Evolutionary conservation across 306 rosid species (phyloP), one percentile per base, ranked within the genome.

Genomic region (Malus sylvestris): DNA sequence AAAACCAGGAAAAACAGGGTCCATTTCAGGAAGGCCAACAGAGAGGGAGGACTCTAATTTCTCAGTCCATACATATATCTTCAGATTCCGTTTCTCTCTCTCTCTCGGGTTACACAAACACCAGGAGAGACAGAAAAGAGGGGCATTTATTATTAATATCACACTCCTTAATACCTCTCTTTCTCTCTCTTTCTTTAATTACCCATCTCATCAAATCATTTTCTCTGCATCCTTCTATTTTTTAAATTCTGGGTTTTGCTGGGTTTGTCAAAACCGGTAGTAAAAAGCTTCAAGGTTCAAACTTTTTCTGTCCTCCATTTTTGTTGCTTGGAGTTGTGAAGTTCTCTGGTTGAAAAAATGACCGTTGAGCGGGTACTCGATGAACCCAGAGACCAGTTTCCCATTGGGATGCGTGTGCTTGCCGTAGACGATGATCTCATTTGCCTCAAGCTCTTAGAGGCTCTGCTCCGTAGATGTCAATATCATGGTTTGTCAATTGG

Each of bases 371-470:
- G 65, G 22, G 72, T 57, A 52, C 72, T 59, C 69, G 91, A 83
- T 16, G 97, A 90, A 70, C 83, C 89, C 60, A 70, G 79, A 70
- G 91, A 86, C 44, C 86, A 85, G 40, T 96, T 96, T 74, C 99
- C 99, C 16, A 61, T 84, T 42, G 99, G 99, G 81, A 89, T 96
- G 99, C 96, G 99, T 74, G 96, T 96, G 30, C 98, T 96, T 29
- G 97, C 97, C 11, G 99, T 96, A 23, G 99, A 96, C 22, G 99
- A 96, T 61, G 96, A 96, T 70, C 91, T 92, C 70, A 92, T 93
- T 33, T 92, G 98, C 68, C 98, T 92, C 72, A 29, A 81, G 69
- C 75, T 96, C 71, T 74, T 96, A 82, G 97, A 92, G 84, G 87
- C 81, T 76, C 82, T 92, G 25, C 99, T 96, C 55, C 89, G 91